Conservation (phyloP, 148 eudicot genomes). For the Nepenthes mirabilis region DNA sequence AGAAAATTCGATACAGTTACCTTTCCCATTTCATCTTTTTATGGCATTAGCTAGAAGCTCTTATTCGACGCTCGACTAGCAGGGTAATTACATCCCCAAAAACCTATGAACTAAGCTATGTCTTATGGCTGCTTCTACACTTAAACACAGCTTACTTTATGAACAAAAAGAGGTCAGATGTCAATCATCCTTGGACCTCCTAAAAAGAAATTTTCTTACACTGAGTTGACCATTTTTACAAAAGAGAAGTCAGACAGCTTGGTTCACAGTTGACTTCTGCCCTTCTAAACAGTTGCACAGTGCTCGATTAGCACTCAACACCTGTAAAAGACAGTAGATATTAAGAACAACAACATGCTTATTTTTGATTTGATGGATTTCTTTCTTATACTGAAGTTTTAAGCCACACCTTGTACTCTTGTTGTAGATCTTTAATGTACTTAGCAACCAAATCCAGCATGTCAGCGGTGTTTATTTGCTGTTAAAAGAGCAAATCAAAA, state of each 20-base stretch:
- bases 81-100: no score
- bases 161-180: neutral
- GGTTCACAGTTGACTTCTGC: constrained; percentile 1
- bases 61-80: no score
- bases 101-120: no score
- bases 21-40: no score
- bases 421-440: constrained; percentile 9
- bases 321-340: neutral
- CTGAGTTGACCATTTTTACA: no score
- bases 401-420: constrained; percentile 4
- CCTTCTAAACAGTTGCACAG: constrained; percentile 1
- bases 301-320: constrained; percentile 4
- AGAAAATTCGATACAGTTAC: no score
- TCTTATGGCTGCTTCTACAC: no score
- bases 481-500: neutral
- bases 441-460: constrained; percentile 9
- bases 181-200: no score
- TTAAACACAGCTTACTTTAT: neutral
- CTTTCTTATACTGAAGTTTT: neutral
- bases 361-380: neutral
- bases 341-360: neutral
- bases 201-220: no score
- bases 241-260: neutral
- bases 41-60: no score
- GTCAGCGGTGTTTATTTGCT: constrained; percentile 10